phyloP scores from a whole-genome alignment of 129 eudicot species.

The Centella asiatica region DNA sequence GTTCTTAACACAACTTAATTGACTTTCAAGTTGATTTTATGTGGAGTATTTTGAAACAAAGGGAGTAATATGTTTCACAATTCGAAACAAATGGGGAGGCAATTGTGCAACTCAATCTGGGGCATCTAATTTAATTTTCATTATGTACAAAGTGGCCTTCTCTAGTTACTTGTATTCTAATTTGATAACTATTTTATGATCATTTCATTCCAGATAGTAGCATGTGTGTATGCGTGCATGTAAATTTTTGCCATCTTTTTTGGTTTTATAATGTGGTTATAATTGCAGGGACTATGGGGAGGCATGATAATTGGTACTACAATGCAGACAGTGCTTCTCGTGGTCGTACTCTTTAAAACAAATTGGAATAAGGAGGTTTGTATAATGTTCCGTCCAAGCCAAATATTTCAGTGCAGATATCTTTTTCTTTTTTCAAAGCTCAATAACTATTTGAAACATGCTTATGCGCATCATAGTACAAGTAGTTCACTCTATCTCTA shows the following conservation, averaged over 20 bases:
- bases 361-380: conserved; percentile 56
- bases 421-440: not conserved
- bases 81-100: too few relatives aligned
- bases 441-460: not conserved
- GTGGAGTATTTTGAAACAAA: too few relatives aligned
- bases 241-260: not conserved
- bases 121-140: too few relatives aligned
- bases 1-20: too few relatives aligned
- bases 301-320: conserved; percentile 60
- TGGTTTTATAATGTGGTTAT: not conserved
- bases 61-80: too few relatives aligned
- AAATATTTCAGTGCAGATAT: not conserved
- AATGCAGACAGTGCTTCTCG: conserved; percentile 42
- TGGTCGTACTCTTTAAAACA: conserved; percentile 35
- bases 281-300: conserved; percentile 50
- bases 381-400: not conserved
- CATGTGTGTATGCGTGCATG: not conserved
- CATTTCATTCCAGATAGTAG: not conserved
- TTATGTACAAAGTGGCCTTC: too few relatives aligned
- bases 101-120: too few relatives aligned
- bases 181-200: too few relatives aligned
- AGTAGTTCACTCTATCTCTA: too few relatives aligned
- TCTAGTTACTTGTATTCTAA: too few relatives aligned
- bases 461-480: not conserved
- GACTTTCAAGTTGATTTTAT: too few relatives aligned